Base-by-base conservation (phyloP, 148 eudicot genomes). In the Beta vulgaris region DNA sequence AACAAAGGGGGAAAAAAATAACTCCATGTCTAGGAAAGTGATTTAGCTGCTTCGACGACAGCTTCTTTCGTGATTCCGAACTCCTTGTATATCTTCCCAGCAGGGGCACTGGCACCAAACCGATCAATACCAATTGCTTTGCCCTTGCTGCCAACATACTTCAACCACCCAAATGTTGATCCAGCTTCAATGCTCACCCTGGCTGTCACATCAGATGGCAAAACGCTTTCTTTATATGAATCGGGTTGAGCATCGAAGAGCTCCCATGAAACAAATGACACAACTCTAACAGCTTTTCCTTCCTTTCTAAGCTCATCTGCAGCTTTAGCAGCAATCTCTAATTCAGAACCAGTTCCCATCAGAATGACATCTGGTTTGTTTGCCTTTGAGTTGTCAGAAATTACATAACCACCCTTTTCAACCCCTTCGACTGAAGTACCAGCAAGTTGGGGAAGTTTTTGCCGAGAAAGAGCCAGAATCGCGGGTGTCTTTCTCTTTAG, bases 141-240 rank as follows among this genome's bases (percentile, higher is more conserved):
- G 2, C 98, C 98, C 69, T 78, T 87, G 53, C 64, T 37, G 31
- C 97, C 97, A 15, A 90, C 91, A 48, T 81, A 77, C 78, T 83
- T 91, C 39, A 77, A 74, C 98, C 98, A 94, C 37, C 98, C 98
- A 36, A 94, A 94, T 26, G 98, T 94, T 0, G 96, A 77, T 39
- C 92, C 98, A n/a, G 98, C 98, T 80, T 94, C 98, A 23, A 94
- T 91, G 85, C 98, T 94, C 65, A 94, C 96, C 74, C 97, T 82
- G 71, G 97, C 96, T 13, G 92, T 81, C 36, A 94, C 97, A 43
- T 84, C 78, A 19, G 78, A 78, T 2, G 98, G 98, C n/a, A 94
- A 81, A 19, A 94, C 97, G 29, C 93, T 88, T 75, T 92, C 96
- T 83, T 89, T 94, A 57, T 94, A 94, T 13, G 85, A 88, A 71